Conservation (phyloP, 2,329 filamentous ascomycete species). For the Colletotrichum salicis region DNA sequence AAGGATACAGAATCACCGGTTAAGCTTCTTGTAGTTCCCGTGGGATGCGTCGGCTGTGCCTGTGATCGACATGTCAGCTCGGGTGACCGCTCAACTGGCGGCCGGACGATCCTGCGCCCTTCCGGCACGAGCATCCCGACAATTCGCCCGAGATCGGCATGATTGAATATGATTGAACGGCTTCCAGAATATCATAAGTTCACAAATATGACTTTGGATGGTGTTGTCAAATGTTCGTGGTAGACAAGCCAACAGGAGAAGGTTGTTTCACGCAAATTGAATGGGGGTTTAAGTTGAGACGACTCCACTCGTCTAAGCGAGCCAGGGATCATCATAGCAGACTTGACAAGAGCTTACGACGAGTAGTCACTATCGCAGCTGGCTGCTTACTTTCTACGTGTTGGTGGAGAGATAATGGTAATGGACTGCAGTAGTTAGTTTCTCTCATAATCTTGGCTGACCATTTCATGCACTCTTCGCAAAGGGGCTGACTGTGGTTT, state of each 20-base stretch:
- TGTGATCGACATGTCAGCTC: constrained; percentile 5
- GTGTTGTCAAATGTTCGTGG: background rate
- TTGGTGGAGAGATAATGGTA: too few species aligned
- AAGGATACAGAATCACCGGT: background rate
- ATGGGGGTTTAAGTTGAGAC: constrained; percentile 12
- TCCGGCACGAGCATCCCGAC: background rate
- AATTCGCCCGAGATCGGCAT: background rate
- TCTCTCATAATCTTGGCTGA: too few species aligned
- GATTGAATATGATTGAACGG: background rate
- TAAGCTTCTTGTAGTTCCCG: background rate
- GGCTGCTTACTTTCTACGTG: too few species aligned
- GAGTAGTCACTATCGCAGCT: too few species aligned
- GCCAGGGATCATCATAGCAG: too few species aligned
- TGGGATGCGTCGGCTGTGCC: background rate
- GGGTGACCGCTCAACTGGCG: background rate
- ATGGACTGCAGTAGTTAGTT: too few species aligned
- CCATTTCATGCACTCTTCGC: too few species aligned
- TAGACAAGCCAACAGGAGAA: background rate
- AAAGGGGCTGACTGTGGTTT: too few species aligned
- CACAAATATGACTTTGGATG: background rate
- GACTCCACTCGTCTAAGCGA: background rate
- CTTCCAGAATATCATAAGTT: background rate
- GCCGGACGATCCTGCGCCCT: background rate
- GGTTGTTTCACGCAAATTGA: constrained; percentile 19
- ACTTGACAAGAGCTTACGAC: too few species aligned